Conservation (phyloP, 2,329 filamentous ascomycete species). For the Oidium heveae region DNA sequence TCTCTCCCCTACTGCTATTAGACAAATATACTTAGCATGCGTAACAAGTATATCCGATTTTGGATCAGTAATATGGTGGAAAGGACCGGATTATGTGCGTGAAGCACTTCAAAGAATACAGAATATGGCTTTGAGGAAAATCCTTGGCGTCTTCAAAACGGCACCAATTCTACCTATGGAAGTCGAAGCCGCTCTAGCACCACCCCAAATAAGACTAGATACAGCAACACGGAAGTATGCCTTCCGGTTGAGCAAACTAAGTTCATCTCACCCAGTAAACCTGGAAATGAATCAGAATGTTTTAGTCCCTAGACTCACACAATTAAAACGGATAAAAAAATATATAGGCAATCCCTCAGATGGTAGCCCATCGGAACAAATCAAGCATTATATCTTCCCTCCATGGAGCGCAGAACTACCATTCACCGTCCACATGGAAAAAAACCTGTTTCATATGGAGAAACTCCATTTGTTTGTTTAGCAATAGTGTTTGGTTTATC, state of each 20-base stretch:
- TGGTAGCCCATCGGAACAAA: not conserved
- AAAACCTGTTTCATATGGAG: too few species aligned
- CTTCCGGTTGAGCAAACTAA: not conserved
- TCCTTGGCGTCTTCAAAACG: not conserved
- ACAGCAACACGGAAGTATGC: not conserved
- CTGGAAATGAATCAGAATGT: not conserved
- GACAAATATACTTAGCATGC: not conserved
- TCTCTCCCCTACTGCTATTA: not conserved
- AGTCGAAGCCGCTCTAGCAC: not conserved
- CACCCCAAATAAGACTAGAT: not conserved
- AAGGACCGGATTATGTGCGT: not conserved
- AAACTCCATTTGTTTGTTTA: too few species aligned
- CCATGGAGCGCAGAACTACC: not conserved
- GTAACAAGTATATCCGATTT: not conserved
- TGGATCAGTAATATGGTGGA: not conserved
- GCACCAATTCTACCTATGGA: not conserved
- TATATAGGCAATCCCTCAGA: not conserved
- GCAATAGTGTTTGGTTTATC: too few species aligned
- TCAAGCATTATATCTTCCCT: not conserved
- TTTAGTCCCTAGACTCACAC: not conserved
- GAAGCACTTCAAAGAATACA: not conserved
- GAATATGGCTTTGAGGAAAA: not conserved
- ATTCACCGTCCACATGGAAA: too few species aligned
- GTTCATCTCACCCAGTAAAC: not conserved
- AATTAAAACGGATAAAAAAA: not conserved